Conservation (phyloP, 371 early-diverging fungal species). For the Mucor indicus region DNA sequence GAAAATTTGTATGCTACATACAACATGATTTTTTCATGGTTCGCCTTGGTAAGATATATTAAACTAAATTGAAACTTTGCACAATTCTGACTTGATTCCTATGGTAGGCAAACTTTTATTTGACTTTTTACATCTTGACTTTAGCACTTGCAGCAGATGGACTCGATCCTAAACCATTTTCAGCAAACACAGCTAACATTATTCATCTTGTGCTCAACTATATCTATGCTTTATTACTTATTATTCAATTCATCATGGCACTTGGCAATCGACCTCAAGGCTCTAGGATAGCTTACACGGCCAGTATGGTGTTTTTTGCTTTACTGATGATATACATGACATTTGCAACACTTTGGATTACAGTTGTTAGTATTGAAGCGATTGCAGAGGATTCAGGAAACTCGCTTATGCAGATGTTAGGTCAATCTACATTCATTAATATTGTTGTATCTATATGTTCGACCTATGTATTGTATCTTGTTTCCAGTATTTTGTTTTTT, state of each 20-base stretch:
- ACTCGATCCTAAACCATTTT: slow-evolving; percentile 18
- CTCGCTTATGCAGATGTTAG: slow-evolving; percentile 28
- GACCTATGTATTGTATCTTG: slow-evolving; percentile 67
- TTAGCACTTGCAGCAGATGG: slow-evolving; percentile 16
- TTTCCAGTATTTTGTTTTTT: slow-evolving; percentile 61
- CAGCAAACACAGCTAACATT: slow-evolving; percentile 6
- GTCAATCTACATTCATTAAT: slow-evolving; percentile 47
- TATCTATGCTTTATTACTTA: slow-evolving; percentile 51
- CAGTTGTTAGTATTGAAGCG: slow-evolving; percentile 35
- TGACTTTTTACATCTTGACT: slow-evolving; percentile 73
- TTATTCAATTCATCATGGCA: slow-evolving; percentile 61
- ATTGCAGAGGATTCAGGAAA: slow-evolving; percentile 26
- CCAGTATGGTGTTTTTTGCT: slow-evolving; percentile 45
- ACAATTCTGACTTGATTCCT: neutral
- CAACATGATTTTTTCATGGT: slow-evolving; percentile 67
- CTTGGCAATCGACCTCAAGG: slow-evolving; percentile 82
- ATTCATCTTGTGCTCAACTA: slow-evolving; percentile 36
- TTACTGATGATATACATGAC: slow-evolving; percentile 62
- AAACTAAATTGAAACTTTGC: neutral
- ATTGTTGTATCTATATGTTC: slow-evolving; percentile 60
- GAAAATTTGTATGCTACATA: slow-evolving; percentile 59
- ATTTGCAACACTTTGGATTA: slow-evolving; percentile 57
- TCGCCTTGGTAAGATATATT: slow-evolving; percentile 52
- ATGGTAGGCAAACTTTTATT: slow-evolving; percentile 64
- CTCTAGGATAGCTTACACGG: slow-evolving; percentile 32